These are phyloP conservation scores for Musa schizocarpa DNA, from an alignment of 176 grass and related monocot species.

Conservation along the genomic window DNA sequence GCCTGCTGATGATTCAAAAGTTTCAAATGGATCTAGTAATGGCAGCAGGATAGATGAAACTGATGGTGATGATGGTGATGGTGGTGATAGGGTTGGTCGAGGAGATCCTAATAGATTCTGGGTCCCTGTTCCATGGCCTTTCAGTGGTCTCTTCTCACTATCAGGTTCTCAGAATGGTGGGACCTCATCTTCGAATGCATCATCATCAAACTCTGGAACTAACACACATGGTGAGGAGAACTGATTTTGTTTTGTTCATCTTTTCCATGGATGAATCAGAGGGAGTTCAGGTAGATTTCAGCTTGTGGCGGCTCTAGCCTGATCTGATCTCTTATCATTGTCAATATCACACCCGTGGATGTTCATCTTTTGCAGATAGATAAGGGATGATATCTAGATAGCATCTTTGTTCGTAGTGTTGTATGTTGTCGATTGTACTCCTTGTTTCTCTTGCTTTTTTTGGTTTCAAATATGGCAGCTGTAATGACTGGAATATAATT, in stretches of 20 bases:
- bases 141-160: slow-evolving; percentile 50
- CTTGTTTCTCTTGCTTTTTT: background rate
- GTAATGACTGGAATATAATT: background rate
- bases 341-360: background rate
- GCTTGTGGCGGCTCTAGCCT: background rate
- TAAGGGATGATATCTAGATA: background rate
- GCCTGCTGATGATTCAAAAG: slow-evolving; percentile 55
- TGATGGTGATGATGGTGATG: slow-evolving; percentile 24
- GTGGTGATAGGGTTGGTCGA: slow-evolving; percentile 21
- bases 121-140: slow-evolving; percentile 59
- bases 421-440: background rate
- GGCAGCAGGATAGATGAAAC: slow-evolving; percentile 24
- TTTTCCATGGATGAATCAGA: slow-evolving; percentile 21
- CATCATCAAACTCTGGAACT: slow-evolving; percentile 30
- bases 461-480: background rate
- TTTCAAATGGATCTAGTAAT: slow-evolving; percentile 45
- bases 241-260: slow-evolving; percentile 30
- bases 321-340: background rate
- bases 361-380: background rate
- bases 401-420: background rate
- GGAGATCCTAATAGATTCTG: slow-evolving; percentile 47
- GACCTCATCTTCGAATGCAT: slow-evolving; percentile 21
- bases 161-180: slow-evolving; percentile 33
- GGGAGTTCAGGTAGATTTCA: slow-evolving; percentile 12
- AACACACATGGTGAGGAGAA: slow-evolving; percentile 29